phyloP scores from a whole-genome alignment of 306 rosid species.

The Argentina anserina region DNA sequence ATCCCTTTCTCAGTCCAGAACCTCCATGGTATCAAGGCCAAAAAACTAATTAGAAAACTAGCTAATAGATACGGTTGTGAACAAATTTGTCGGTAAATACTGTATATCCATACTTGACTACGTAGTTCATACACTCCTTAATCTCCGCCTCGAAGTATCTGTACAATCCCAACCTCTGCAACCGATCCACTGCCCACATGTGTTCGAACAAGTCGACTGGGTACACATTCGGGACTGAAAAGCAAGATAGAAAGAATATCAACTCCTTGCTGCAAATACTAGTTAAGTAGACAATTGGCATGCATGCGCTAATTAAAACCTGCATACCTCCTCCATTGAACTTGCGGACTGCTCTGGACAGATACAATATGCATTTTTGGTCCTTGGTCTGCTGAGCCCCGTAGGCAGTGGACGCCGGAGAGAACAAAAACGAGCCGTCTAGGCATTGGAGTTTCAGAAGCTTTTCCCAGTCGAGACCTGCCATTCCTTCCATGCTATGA shows the following conservation, averaged over 20 bases:
- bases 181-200: conserved; percentile 72
- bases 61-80: not conserved
- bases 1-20: conserved; percentile 75
- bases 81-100: not conserved
- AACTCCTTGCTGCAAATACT: not conserved
- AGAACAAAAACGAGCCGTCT: conserved; percentile 88
- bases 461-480: conserved; percentile 69
- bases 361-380: conserved; percentile 56
- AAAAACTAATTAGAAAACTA: not conserved
- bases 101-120: conserved; percentile 42
- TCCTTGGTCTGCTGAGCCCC: conserved; percentile 77
- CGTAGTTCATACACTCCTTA: conserved; percentile 53
- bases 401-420: conserved; percentile 94
- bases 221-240: conserved; percentile 71
- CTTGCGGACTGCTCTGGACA: conserved; percentile 42
- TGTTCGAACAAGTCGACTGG: conserved; percentile 90
- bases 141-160: conserved; percentile 57
- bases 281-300: not conserved
- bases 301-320: not conserved
- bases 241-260: not conserved
- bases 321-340: conserved; percentile 86
- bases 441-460: conserved; percentile 76
- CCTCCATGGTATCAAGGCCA: conserved; percentile 25
- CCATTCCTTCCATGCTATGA: conserved; percentile 96
- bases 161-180: conserved; percentile 81